phyloP scores from a whole-genome alignment of 2,329 filamentous ascomycete species.

The Fusarium mundagurra region DNA sequence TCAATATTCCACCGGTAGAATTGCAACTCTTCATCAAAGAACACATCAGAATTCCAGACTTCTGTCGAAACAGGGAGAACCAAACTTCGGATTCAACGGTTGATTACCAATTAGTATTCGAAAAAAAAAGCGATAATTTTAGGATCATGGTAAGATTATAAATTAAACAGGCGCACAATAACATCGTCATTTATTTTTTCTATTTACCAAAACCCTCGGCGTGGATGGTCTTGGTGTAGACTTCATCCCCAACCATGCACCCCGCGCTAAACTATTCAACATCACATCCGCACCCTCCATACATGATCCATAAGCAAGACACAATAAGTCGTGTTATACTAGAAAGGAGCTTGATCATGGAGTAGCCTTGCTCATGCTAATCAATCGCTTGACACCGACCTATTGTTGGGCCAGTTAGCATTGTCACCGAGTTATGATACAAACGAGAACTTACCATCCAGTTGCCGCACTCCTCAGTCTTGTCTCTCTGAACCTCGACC shows the following conservation, averaged over 20 bases:
- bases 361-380: conserved; percentile 82
- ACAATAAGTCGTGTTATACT: conserved; percentile 29
- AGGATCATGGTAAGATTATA: too few relatives aligned
- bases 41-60: neutral
- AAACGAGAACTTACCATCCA: conserved; percentile 76
- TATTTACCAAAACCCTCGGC: conserved; percentile 40
- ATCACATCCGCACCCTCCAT: conserved; percentile 24
- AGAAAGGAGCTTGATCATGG: conserved; percentile 54
- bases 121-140: neutral
- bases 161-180: neutral
- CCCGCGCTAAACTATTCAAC: conserved; percentile 38
- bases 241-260: conserved; percentile 34
- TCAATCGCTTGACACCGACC: conserved; percentile 80
- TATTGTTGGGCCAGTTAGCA: conserved; percentile 56
- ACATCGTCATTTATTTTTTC: conserved; percentile 41
- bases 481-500: conserved; percentile 78
- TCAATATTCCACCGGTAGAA: neutral
- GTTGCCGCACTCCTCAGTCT: conserved; percentile 82
- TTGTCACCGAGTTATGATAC: neutral
- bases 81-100: too few relatives aligned
- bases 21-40: neutral
- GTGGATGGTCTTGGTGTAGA: conserved; percentile 40
- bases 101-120: neutral
- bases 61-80: neutral
- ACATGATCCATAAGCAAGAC: conserved; percentile 21